phyloP scores from a whole-genome alignment of 2,329 filamentous ascomycete genomes.

The Arthrocladium fulminans region DNA sequence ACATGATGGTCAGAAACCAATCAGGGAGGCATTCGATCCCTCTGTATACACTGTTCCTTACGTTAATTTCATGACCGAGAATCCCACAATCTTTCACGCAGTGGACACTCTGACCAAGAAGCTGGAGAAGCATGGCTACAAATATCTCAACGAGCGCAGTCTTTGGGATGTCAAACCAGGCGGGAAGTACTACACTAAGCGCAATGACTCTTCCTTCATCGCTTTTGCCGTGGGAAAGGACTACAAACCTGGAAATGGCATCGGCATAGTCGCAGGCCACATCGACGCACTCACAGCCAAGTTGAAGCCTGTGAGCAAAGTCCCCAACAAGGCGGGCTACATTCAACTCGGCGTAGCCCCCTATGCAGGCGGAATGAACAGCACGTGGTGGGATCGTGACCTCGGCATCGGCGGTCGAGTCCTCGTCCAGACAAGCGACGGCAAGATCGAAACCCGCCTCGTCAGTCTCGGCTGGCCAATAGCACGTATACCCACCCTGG shows the following conservation, averaged over 20 bases:
- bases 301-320: slow-evolving; percentile 80
- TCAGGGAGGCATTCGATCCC: slow-evolving; percentile 25
- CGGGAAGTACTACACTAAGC: slow-evolving; percentile 79
- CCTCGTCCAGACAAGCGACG: slow-evolving; percentile 59
- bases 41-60: slow-evolving; percentile 74
- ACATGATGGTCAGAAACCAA: slow-evolving; percentile 12
- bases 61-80: slow-evolving; percentile 74
- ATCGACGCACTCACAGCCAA: slow-evolving; percentile 86
- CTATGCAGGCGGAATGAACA: slow-evolving; percentile 78
- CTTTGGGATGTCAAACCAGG: slow-evolving; percentile 72
- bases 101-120: slow-evolving; percentile 70
- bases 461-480: slow-evolving; percentile 94
- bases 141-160: slow-evolving; percentile 65
- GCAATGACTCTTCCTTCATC: slow-evolving; percentile 78
- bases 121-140: slow-evolving; percentile 63
- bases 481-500: slow-evolving; percentile 81
- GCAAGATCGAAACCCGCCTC: slow-evolving; percentile 70
- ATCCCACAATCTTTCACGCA: slow-evolving; percentile 89
- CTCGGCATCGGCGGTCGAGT: slow-evolving; percentile 84
- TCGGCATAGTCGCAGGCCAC: slow-evolving; percentile 83
- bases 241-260: slow-evolving; percentile 76
- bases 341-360: slow-evolving; percentile 83
- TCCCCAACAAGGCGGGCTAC: slow-evolving; percentile 77
- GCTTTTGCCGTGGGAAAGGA: slow-evolving; percentile 73
- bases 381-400: slow-evolving; percentile 96